Base-by-base conservation (phyloP, 164 flowering plant genomes). In the Magnolia kwangsiensis region DNA sequence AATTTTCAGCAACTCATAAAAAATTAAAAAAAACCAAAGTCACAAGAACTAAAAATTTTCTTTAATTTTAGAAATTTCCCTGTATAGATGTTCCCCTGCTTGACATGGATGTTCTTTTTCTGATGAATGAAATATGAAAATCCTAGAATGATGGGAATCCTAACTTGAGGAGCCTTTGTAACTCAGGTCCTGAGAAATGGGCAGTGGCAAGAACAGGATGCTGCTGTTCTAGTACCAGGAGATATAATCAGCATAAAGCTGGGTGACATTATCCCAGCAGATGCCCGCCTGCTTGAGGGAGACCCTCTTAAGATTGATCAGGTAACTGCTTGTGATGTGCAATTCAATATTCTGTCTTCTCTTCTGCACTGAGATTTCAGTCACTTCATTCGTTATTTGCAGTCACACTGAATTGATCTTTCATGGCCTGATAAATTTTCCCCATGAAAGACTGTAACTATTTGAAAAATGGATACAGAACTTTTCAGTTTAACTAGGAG, bases 261-360 rank as follows among this genome's bases (percentile, higher is more conserved):
- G 72, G 97, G 97, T 68, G 95, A 91, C 83, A 92, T 92, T 77
- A 84, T 92, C 55, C 94, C 97, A 59, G 95, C 97, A 65, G 97
- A 92, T 88, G 95, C 97, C 63, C 94, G 94, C 59, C 82, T 93
- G 71, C 93, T 93, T 74, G 92, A 91, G 83, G 96, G 95, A 82
- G 94, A 90, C 71, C 84, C 97, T 7, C 80, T 90, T 50, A 90
- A 89, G 80, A 84, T 92, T 80, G 97, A 92, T 75, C 97, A 92
- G 93, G 97, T 81, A 86, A 87, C 55, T 83, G 24, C 67, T 64
- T 80, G 23, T 71, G 37, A 37, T 24, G 1, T 29, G 29, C 13
- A 13, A 16, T 31, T 51, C 10, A 63, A 71, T 31, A 72, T 2
- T 63, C 19, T 76, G 16, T 24, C 67, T n/a, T 20, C 24, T 66